These are phyloP conservation scores for Neurospora sp. DNA, from an alignment of 495 filamentous ascomycete genomes.

Conservation along the genomic window DNA sequence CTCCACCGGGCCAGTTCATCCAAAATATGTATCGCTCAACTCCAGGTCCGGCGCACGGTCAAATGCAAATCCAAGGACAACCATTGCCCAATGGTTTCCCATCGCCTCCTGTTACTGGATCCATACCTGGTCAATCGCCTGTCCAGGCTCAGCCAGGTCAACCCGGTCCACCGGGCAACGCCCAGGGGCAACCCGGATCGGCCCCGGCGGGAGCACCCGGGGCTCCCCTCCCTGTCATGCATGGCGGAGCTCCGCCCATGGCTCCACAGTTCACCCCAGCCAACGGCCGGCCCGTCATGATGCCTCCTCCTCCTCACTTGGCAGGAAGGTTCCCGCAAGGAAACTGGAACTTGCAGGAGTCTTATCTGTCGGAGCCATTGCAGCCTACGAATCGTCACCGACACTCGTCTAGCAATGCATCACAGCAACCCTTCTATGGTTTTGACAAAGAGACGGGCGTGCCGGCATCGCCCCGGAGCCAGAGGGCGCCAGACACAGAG, in stretches of 20 bases:
- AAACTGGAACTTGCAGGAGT: slow-evolving; percentile 36
- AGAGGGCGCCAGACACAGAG: slow-evolving; percentile 8
- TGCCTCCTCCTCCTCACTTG: slow-evolving; percentile 16
- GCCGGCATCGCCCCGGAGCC: slow-evolving; percentile 8
- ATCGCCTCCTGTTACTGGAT: neutral
- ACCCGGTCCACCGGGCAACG: slow-evolving; percentile 13
- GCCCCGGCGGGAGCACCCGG: slow-evolving; percentile 4
- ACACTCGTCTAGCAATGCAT: slow-evolving; percentile 24
- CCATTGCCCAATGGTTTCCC: neutral
- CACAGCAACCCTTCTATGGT: slow-evolving; percentile 23
- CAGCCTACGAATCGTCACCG: slow-evolving; percentile 27
- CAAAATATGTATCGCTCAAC: slow-evolving; percentile 22
- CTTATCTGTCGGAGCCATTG: slow-evolving; percentile 34
- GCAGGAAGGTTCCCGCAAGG: slow-evolving; percentile 20
- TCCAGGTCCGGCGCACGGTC: slow-evolving; percentile 7
- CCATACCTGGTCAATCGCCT: slow-evolving; percentile 4
- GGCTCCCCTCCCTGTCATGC: slow-evolving; percentile 5
- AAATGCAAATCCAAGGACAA: slow-evolving; percentile 12
- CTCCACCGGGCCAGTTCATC: slow-evolving; percentile 6
- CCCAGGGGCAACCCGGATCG: slow-evolving; percentile 1
- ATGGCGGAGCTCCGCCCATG: slow-evolving; percentile 1
- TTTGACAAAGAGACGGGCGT: slow-evolving; percentile 38
- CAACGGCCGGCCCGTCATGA: slow-evolving; percentile 6
- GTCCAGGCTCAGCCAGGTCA: neutral
- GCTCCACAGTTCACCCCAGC: slow-evolving; percentile 2